phyloP scores from a whole-genome alignment of 2,329 filamentous ascomycete genomes.

The Hypoxylon sp. region DNA sequence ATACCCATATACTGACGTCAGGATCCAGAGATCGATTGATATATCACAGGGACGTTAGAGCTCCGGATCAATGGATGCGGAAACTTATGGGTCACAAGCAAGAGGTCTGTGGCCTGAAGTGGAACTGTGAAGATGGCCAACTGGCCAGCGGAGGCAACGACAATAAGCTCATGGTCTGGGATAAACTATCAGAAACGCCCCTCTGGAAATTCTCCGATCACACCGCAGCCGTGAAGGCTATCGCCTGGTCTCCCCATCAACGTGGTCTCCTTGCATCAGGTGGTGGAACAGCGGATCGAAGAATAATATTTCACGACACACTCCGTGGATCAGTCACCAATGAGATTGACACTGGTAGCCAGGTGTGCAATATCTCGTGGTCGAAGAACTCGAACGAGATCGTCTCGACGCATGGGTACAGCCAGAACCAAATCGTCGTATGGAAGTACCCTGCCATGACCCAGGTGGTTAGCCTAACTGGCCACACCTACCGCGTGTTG shows the following conservation, averaged over 20 bases:
- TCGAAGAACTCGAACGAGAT: constrained; percentile 98
- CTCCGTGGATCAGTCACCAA: constrained; percentile 82
- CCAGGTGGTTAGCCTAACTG: constrained; percentile 93
- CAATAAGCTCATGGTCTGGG: constrained; percentile 99
- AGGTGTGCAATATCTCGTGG: constrained; percentile 99
- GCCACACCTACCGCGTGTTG: constrained; percentile 95
- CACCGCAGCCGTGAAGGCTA: constrained; percentile 95
- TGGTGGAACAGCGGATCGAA: constrained; percentile 92
- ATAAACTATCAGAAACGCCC: constrained; percentile 91
- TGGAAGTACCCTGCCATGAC: constrained; percentile 99
- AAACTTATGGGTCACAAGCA: constrained; percentile 96
- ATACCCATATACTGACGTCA: constrained; percentile 95
- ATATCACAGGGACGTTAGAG: constrained; percentile 94
- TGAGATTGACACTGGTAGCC: constrained; percentile 94
- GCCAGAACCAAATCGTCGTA: constrained; percentile 97
- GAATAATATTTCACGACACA: constrained; percentile 99
- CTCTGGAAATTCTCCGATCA: constrained; percentile 96
- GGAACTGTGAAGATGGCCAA: constrained; percentile 97
- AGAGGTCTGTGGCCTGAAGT: constrained; percentile 95
- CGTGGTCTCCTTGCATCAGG: constrained; percentile 93
- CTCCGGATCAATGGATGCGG: constrained; percentile 88
- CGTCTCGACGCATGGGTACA: constrained; percentile 96
- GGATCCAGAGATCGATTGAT: constrained; percentile 94
- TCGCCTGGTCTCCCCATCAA: constrained; percentile 97
- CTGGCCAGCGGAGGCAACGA: constrained; percentile 96